A percentile compares a stretch with the other conserved stretches of the same genome.
Evolutionary conservation across 2,329 filamentous ascomycete genomes (phyloP).

Genomic region (Aspergillus nomiae): DNA sequence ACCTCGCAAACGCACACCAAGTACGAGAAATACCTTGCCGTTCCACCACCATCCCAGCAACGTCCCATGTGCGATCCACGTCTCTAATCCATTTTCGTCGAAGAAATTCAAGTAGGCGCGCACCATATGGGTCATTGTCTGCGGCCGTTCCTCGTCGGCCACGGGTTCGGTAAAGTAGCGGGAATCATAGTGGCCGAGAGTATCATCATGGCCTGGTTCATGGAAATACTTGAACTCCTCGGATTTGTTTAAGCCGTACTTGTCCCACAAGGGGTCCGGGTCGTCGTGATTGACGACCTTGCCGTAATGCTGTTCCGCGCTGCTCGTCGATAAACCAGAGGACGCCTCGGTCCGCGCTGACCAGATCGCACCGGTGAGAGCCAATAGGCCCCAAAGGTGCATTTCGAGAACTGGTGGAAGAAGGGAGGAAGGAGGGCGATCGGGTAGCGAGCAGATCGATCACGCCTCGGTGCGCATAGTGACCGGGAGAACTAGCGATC

Average conservation of each 20-base stretch:
- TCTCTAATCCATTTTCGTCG: slow-evolving; percentile 67
- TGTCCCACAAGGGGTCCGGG: slow-evolving; percentile 21
- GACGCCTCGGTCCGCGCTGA: slow-evolving; percentile 20
- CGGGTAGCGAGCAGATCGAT: slow-evolving; percentile 2
- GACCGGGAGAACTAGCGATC: not conserved
- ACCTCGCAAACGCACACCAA: not conserved
- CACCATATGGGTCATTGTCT: slow-evolving; percentile 69
- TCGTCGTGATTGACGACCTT: slow-evolving; percentile 14
- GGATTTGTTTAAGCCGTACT: slow-evolving; percentile 31
- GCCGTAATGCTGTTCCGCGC: slow-evolving; percentile 12
- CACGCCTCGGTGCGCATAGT: slow-evolving; percentile 22
- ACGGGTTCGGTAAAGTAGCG: slow-evolving; percentile 69
- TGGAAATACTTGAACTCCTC: slow-evolving; percentile 63
- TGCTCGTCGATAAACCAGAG: slow-evolving; percentile 13
- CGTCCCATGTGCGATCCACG: slow-evolving; percentile 85
- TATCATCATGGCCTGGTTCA: slow-evolving; percentile 63
- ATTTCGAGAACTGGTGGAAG: slow-evolving; percentile 18
- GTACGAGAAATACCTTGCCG: slow-evolving; percentile 47
- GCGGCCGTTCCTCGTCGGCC: slow-evolving; percentile 66
- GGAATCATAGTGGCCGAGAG: slow-evolving; percentile 71
- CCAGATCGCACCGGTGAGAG: slow-evolving; percentile 22
- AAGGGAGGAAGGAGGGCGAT: not conserved
- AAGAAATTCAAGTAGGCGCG: slow-evolving; percentile 73
- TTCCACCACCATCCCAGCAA: slow-evolving; percentile 92
- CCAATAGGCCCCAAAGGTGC: slow-evolving; percentile 21